Base-by-base conservation (phyloP, 345 rosid genomes). In the Lepidium aucheri region DNA sequence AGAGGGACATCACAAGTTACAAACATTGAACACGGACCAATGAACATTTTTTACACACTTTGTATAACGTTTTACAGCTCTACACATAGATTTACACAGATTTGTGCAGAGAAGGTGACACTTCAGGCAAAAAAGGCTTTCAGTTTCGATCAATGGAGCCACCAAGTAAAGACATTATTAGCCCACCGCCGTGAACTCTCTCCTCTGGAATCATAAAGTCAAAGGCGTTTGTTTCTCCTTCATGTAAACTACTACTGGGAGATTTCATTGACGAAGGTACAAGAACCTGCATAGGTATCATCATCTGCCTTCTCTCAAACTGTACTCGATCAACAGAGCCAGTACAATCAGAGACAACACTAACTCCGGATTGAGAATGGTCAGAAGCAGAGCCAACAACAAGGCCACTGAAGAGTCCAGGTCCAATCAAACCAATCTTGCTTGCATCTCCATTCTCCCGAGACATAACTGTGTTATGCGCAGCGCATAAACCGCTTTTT, bases 131-230 rank as follows among this genome's bases (percentile, higher is more conserved):
- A 11, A 36, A 18, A 18, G 8, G 46, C 54, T 66, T 68, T 85
- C 81, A 90, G 51, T 65, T 70, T 77, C 84, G 75, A 69, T 76
- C 82, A 20, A 75, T 72, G 34, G 86, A 77, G 51, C 91, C 91
- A 57, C 94, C 82, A 49, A 90, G 82, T 71, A 93, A 74, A 61
- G 94, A 90, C 97, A 89, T 83, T 28, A 67, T 13, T 10, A 90
- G 80, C 22, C 84, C 86, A 0, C 94, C 97, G 5, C 98, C 98
- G 20, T 93, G 98, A 51, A 93, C 97, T 82, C 97, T 86, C 65
- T 91, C 98, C 78, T 90, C 98, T 3, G 98, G 91, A 65, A 84
- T 49, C 82, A 71, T 67, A 40, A 63, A 73, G 22, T 90, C 86
- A 5, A 68, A 57, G 60, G 76, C 56, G 74, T 73, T 76, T 17